Evolutionary conservation across 495 filamentous ascomycete species (phyloP).

Genomic region (Penicillium pancosmium): DNA sequence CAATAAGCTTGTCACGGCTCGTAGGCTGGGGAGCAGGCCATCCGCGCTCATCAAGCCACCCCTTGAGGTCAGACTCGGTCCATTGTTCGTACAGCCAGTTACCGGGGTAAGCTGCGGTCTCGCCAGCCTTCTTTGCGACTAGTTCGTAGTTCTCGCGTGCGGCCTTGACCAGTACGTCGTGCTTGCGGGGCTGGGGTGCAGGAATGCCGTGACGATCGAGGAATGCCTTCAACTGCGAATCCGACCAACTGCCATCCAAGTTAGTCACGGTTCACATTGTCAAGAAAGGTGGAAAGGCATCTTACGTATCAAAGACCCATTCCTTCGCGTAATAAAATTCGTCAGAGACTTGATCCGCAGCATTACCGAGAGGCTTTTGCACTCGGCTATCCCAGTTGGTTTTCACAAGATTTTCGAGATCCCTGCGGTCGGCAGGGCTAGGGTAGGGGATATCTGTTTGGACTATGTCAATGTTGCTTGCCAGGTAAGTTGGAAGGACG

Average conservation of each 20-base stretch:
- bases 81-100: slow-evolving; percentile 93
- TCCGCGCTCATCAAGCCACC: slow-evolving; percentile 89
- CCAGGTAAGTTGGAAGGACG: background rate
- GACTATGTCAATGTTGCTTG: slow-evolving; percentile 17
- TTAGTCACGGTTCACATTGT: background rate
- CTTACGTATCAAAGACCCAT: slow-evolving; percentile 94
- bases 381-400: slow-evolving; percentile 81
- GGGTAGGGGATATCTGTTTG: slow-evolving; percentile 79
- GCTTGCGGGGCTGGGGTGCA: slow-evolving; percentile 75
- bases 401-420: slow-evolving; percentile 82
- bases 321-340: slow-evolving; percentile 74
- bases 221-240: slow-evolving; percentile 89
- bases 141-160: slow-evolving; percentile 80
- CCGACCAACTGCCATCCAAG: slow-evolving; percentile 63
- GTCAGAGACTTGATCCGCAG: slow-evolving; percentile 69
- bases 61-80: slow-evolving; percentile 75
- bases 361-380: slow-evolving; percentile 71
- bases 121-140: slow-evolving; percentile 79
- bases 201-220: slow-evolving; percentile 86
- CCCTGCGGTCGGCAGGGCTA: slow-evolving; percentile 79
- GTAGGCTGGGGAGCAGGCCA: slow-evolving; percentile 85
- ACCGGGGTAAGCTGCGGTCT: slow-evolving; percentile 84
- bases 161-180: slow-evolving; percentile 77
- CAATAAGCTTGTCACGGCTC: slow-evolving; percentile 84
- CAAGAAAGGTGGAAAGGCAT: slow-evolving; percentile 13